Evolutionary conservation across 1,284 basidiomycete genomes (phyloP), one percentile per base, ranked within the genome.

Genomic region (Ganoderma lingzhi): DNA sequence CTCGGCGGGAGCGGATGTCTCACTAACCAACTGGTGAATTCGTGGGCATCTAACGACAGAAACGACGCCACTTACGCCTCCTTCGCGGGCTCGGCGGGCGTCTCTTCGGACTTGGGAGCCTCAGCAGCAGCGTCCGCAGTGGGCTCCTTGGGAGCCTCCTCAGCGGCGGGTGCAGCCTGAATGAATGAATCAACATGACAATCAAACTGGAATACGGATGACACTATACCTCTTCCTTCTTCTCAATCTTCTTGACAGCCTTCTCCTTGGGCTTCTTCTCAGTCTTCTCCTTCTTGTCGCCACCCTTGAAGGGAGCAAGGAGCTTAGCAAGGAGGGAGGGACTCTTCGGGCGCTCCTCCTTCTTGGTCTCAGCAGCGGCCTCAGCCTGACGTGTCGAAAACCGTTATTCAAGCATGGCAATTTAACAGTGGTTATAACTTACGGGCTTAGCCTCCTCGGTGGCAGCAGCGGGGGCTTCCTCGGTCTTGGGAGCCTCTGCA

Each of bases 301-400:
- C 77, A 45, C 71, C 72, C 77, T 86, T 87, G 87, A 94, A 91
- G 32, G 92, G 88, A 55, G 88, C 88, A 64, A 94, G 87, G 71
- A 94, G 83, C 82, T 91, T 94, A 72, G 87, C 77, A 64, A 94
- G 82, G 70, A 94, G 73, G 64, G 86, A 80, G n/a, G 93, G 93
- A 82, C 91, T 93, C 88, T 91, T 93, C 75, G 92, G 90, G 72
- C 85, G 84, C 23, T 92, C 90, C 73, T 92, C 91, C 83, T 91
- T 91, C 87, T 90, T 90, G 14, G 80, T 76, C 73, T 88, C 88
- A 64, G 82, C 78, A 66, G 85, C 76, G 59, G 82, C 79, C 84
- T 83, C 73, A 55, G 78, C 71, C 78, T 78, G 28, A 10, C 55
- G 4, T 3, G 30, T 14, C 32, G 8, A n/a, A 61, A 60, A 72